Base-by-base conservation (phyloP, 495 filamentous ascomycete species). In the Aspergillus conjunctus region DNA sequence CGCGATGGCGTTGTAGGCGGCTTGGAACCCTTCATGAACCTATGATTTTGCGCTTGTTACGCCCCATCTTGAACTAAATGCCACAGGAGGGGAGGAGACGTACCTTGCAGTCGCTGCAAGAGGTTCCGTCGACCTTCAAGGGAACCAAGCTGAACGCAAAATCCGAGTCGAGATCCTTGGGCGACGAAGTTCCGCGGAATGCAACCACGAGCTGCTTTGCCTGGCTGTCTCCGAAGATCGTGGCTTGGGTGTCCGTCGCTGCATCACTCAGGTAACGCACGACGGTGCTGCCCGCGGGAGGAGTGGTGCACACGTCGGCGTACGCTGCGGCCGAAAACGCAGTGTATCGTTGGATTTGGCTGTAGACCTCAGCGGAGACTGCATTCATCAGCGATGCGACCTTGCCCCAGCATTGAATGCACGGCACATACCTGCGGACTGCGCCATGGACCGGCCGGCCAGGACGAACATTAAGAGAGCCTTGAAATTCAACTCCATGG, bases 221-320 rank as follows among this genome's bases (percentile, higher is more conserved):
- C n/a, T 4, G 1, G 46, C 12, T 20, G 12, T 50, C 46, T 12
- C 22, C 11, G 46, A 50, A 50, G 5, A 50, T 2, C 18, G 46
- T 50, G 6, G 46, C 46, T 20, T 50, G 46, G 46, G n/a, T 50
- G 18, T 50, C 46, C 0, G 46, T 50, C 5, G 46, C 46, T 5
- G 18, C 22, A 20, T 50, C 46, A 9, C 12, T 50, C n/a, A 50
- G 22, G 46, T 50, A 50, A 4, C 22, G 18, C 18, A 50, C 46
- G 12, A 50, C 46, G 18, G 46, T 20, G 18, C 46, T 50, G 46
- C 46, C 46, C 7, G 20, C 4, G 46, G 46, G 46, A 50, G 46
- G 46, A 5, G 46, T 50, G 22, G 46, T 20, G 18, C 46, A 50
- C n/a, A 11, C 12, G 18, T 50, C 46, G 6, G 46, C 46, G 46